These are phyloP conservation scores for Taphrina deformans DNA, from an alignment of 1,139 yeast species.

Conservation along the genomic window DNA sequence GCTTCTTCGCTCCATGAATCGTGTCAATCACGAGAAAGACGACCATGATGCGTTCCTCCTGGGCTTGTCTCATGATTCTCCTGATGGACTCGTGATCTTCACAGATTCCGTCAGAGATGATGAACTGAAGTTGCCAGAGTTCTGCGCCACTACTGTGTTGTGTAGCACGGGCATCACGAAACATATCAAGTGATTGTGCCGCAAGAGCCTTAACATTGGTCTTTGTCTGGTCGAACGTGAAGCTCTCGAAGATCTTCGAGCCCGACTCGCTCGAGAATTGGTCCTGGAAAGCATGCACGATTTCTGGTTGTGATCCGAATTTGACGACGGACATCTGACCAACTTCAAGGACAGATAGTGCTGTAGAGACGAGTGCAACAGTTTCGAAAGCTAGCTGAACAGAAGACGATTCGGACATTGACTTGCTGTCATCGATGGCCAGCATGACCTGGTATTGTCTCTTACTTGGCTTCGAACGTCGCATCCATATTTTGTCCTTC, in stretches of 20 bases:
- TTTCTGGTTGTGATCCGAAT: constrained; percentile 80
- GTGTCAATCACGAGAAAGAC: constrained; percentile 95
- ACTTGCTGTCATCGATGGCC: constrained; percentile 94
- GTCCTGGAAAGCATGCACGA: constrained; percentile 86
- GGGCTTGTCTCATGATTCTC: constrained; percentile 82
- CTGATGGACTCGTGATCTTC: constrained; percentile 86
- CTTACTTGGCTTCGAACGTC: constrained; percentile 96
- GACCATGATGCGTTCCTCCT: constrained; percentile 89
- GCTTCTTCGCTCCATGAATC: constrained; percentile 64
- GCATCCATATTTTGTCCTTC: constrained; percentile 96
- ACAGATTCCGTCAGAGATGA: constrained; percentile 93
- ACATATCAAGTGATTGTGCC: constrained; percentile 67
- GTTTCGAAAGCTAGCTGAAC: constrained; percentile 91
- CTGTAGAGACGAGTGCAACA: constrained; percentile 90
- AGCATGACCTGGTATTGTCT: constrained; percentile 97
- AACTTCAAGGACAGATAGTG: constrained; percentile 88
- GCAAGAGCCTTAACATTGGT: constrained; percentile 82
- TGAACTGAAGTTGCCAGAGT: constrained; percentile 90
- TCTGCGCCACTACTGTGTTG: constrained; percentile 50
- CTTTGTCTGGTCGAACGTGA: constrained; percentile 82
- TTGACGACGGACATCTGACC: constrained; percentile 89
- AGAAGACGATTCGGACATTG: constrained; percentile 87
- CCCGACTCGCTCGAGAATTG: constrained; percentile 86
- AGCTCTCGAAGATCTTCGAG: constrained; percentile 78
- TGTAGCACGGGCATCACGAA: constrained; percentile 63